Conservation (phyloP, 352 stramenopile genomes). For the Globisporangium barbulae region DNA sequence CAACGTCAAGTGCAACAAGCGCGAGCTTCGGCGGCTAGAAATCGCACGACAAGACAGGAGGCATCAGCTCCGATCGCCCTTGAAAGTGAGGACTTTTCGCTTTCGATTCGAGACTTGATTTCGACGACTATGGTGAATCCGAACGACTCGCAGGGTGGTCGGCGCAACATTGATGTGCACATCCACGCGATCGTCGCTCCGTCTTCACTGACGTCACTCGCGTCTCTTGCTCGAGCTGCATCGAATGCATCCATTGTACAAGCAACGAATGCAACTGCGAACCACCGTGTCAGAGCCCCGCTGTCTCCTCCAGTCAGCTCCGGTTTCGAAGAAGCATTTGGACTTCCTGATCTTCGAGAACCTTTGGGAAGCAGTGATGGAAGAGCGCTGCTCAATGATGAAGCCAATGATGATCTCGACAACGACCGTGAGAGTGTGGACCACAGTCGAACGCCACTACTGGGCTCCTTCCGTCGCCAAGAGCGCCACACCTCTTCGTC, state of each 20-base stretch:
- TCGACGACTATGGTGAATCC: conserved; percentile 26
- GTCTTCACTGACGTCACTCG: conserved; percentile 65
- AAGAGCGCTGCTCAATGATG: conserved; percentile 30
- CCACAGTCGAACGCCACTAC: conserved; percentile 53
- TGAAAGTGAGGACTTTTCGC: conserved; percentile 41
- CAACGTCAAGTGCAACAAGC: conserved; percentile 31
- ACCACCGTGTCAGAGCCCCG: conserved; percentile 16
- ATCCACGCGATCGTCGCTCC: conserved; percentile 85
- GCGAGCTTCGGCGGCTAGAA: conserved; percentile 3
- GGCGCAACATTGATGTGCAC: conserved; percentile 82
- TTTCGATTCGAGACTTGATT: conserved; percentile 68
- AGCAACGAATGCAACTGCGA: conserved; percentile 2
- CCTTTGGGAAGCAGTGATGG: conserved; percentile 21
- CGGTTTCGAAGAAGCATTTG: conserved; percentile 42
- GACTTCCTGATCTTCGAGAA: conserved; percentile 27
- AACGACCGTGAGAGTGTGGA: conserved; percentile 35
- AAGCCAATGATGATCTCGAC: conserved; percentile 21
- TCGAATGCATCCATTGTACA: conserved; percentile 12
- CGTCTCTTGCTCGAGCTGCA: conserved; percentile 30
- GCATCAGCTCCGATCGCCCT: conserved; percentile 9
- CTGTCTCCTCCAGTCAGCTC: conserved; percentile 22
- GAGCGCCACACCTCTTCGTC: conserved; percentile 18
- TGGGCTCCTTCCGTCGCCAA: conserved; percentile 38
- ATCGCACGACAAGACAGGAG: conserved; percentile 6
- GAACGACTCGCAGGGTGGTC: conserved; percentile 28